phyloP scores from a whole-genome alignment of 2,329 filamentous ascomycete species.

The Zarea fungicola region DNA sequence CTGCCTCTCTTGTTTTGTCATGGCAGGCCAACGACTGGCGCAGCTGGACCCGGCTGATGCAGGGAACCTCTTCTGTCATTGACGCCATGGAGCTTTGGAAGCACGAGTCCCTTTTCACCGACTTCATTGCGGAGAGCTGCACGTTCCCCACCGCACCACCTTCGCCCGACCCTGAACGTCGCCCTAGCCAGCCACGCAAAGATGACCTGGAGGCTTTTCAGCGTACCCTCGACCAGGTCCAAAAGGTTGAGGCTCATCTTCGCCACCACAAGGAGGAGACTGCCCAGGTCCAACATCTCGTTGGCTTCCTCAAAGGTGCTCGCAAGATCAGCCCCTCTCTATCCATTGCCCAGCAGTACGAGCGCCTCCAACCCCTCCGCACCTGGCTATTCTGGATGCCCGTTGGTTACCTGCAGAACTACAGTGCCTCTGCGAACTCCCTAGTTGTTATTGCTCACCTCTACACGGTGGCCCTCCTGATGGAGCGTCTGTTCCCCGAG shows the following conservation, averaged over 20 bases:
- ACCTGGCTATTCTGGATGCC: conserved; percentile 97
- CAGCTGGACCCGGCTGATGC: conserved; percentile 88
- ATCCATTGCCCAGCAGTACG: conserved; percentile 78
- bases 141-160: conserved; percentile 63
- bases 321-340: conserved; percentile 65
- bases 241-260: conserved; percentile 62
- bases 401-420: conserved; percentile 73
- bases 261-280: conserved; percentile 65
- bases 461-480: conserved; percentile 79
- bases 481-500: conserved; percentile 89
- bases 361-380: conserved; percentile 79
- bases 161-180: conserved; percentile 57
- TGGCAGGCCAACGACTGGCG: conserved; percentile 97
- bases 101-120: conserved; percentile 78
- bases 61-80: conserved; percentile 85
- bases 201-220: conserved; percentile 67
- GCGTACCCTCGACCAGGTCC: conserved; percentile 60
- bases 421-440: conserved; percentile 68
- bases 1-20: conserved; percentile 83
- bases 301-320: conserved; percentile 67
- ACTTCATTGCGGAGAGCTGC: conserved; percentile 76
- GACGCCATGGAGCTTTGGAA: conserved; percentile 90
- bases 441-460: conserved; percentile 85
- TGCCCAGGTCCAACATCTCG: conserved; percentile 62
- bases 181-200: conserved; percentile 57